These are phyloP conservation scores for Colletotrichum higginsianum DNA, from an alignment of 2,329 filamentous ascomycete genomes.

Conservation along the genomic window DNA sequence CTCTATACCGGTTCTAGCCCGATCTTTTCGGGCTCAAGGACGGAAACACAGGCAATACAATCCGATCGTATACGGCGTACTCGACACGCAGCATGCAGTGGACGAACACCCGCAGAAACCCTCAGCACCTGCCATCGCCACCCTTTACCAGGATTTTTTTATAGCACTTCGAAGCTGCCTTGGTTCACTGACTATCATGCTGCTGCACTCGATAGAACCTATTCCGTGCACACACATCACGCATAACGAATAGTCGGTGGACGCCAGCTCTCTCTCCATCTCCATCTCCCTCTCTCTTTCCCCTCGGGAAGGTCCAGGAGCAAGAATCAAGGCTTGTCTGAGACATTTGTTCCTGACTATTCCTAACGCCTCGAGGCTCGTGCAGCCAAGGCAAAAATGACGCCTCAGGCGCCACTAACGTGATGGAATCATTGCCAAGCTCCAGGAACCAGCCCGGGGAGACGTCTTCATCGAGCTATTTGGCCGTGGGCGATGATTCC, in stretches of 20 bases:
- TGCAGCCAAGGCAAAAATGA: constrained; percentile 24
- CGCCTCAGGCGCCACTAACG: constrained; percentile 24
- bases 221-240: constrained; percentile 21
- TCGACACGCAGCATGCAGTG: constrained; percentile 18
- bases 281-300: neutral
- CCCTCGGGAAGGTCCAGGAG: constrained; percentile 29
- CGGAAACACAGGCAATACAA: neutral
- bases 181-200: neutral
- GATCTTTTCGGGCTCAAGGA: neutral
- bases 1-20: constrained; percentile 4
- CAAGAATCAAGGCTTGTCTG: constrained; percentile 38
- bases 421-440: constrained; percentile 36
- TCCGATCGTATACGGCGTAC: constrained; percentile 32
- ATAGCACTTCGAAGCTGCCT: neutral
- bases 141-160: neutral
- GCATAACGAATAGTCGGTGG: constrained; percentile 11
- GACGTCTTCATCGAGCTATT: constrained; percentile 30
- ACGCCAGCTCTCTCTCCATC: constrained; percentile 16
- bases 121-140: neutral
- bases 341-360: constrained; percentile 43
- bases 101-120: constrained; percentile 3
- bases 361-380: constrained; percentile 37
- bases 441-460: constrained; percentile 34
- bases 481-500: constrained; percentile 27
- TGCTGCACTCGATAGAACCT: constrained; percentile 13